Base-by-base conservation (phyloP, 805 yeast species). In the Citeromyces matritensis region DNA sequence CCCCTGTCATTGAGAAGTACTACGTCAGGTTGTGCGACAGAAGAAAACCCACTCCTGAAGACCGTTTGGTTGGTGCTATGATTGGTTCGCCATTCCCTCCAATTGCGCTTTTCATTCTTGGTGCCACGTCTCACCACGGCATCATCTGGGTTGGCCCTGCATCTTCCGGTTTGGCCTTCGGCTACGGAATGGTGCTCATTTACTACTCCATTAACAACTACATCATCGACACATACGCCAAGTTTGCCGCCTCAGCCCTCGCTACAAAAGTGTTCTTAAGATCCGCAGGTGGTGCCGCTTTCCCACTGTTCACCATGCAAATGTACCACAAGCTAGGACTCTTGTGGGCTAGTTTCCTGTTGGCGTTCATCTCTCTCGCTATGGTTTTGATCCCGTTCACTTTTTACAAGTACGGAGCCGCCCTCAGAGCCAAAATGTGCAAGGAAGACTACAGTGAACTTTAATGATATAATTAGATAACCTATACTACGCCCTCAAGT, bases 201-300 rank as follows among this genome's bases (percentile, higher is more conserved):
- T 69, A 69, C 49, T 68, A 69, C 45, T 65, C 74, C 1, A 49
- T 68, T 37, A 69, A 80, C 57, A 80, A 80, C 56, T 83, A 86
- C 47, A 86, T 85, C 53, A 82, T 85, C 48, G 95, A 85, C 54
- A 79, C 94, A 26, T 84, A 85, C 54, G 78, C 83, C 33, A 73
- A 77, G 45, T 77, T 65, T 46, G 86, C 88, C 4, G 84, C 91
- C 6, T 65, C 76, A 36, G 91, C 91, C 1, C 60, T 80, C 41
- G 88, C 88, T 10, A 78, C 88, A 4, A 80, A 80, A 48, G 88
- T 80, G 23, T 79, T 80, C 44, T 58, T 79, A 42, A 69, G 93
- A 62, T 66, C 78, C 42, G 79, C 84, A 12, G 86, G 85, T 45
- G 93, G 91, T 59, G 88, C 86, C 17, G 88, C 85, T 1, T 78